phyloP scores from a whole-genome alignment of 345 rosid genomes.

The Bruguiera parviflora region DNA sequence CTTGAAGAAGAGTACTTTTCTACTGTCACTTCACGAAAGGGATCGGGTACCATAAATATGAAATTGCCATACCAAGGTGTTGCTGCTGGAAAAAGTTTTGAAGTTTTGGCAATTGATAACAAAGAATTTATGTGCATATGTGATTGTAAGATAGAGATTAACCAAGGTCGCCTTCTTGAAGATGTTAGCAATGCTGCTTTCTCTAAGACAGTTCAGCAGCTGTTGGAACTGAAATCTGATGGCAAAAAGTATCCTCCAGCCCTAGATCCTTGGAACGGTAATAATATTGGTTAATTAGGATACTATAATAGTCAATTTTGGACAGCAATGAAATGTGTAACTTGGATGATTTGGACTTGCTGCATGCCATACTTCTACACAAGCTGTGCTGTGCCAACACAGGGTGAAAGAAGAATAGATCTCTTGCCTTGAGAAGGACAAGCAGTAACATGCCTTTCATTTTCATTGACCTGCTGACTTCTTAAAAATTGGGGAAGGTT shows the following conservation, averaged over 20 bases:
- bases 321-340: not conserved
- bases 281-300: not conserved
- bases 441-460: not conserved
- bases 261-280: slow-evolving; percentile 75
- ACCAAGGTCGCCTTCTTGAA: slow-evolving; percentile 69
- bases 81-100: slow-evolving; percentile 81
- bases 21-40: slow-evolving; percentile 53
- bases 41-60: slow-evolving; percentile 59
- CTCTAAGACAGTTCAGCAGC: slow-evolving; percentile 83
- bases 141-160: slow-evolving; percentile 49
- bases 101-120: slow-evolving; percentile 70
- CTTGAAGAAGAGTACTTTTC: slow-evolving; percentile 55
- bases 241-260: slow-evolving; percentile 74
- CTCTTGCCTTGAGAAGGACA: not conserved
- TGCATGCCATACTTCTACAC: not conserved
- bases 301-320: not conserved
- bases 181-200: slow-evolving; percentile 55
- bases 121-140: slow-evolving; percentile 69
- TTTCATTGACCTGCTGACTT: not conserved
- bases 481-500: not conserved
- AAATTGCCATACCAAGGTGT: slow-evolving; percentile 58
- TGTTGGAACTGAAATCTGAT: slow-evolving; percentile 52
- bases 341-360: not conserved
- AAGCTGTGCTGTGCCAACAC: not conserved
- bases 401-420: not conserved